Percentiles rank a stretch among this genome's conserved stretches.
Evolutionary conservation across 768 basidiomycete species (phyloP).

Genomic region (Pleurotus tuoliensis): DNA sequence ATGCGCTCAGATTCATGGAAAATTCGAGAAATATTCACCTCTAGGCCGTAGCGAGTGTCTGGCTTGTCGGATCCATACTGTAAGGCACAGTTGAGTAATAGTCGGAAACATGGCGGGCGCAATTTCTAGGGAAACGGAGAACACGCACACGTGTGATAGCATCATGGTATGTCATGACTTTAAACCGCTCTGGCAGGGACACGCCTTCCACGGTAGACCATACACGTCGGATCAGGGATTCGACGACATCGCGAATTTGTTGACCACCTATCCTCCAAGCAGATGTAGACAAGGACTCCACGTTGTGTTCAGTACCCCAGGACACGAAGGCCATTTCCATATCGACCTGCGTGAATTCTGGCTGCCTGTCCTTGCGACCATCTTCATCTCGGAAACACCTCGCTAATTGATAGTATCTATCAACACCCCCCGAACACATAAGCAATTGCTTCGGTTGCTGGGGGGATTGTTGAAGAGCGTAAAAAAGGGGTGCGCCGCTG

Average conservation of each 20-base stretch:
- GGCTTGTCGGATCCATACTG: conserved; percentile 96
- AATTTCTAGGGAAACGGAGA: conserved; percentile 7
- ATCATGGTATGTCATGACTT: conserved; percentile 83
- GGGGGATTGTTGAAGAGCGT: conserved; percentile 90
- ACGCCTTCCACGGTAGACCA: conserved; percentile 72
- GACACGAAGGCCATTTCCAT: conserved; percentile 94
- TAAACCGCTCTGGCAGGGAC: conserved; percentile 58
- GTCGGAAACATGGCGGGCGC: conserved; percentile 13
- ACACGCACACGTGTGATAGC: conserved; percentile 81
- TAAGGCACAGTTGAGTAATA: conserved; percentile 16
- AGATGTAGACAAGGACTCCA: conserved; percentile 11
- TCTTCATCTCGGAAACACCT: conserved; percentile 96
- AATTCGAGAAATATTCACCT: conserved; percentile 45
- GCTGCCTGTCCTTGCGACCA: conserved; percentile 91
- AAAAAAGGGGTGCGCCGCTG: conserved; percentile 51
- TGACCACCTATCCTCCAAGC: conserved; percentile 83
- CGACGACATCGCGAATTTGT: conserved; percentile 77
- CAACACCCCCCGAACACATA: conserved; percentile 85
- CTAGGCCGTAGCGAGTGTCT: conserved; percentile 82
- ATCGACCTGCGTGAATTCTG: conserved; percentile 97
- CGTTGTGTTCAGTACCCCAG: conserved; percentile 49
- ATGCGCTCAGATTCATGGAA: conserved; percentile 11
- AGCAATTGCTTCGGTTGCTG: conserved; percentile 95
- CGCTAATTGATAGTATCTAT: conserved; percentile 90
- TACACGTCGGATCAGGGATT: conserved; percentile 67